Percentiles rank a stretch among this genome's conserved stretches.
Evolutionary conservation across 768 basidiomycete genomes (phyloP).

Genomic region (Suillus subluteus): DNA sequence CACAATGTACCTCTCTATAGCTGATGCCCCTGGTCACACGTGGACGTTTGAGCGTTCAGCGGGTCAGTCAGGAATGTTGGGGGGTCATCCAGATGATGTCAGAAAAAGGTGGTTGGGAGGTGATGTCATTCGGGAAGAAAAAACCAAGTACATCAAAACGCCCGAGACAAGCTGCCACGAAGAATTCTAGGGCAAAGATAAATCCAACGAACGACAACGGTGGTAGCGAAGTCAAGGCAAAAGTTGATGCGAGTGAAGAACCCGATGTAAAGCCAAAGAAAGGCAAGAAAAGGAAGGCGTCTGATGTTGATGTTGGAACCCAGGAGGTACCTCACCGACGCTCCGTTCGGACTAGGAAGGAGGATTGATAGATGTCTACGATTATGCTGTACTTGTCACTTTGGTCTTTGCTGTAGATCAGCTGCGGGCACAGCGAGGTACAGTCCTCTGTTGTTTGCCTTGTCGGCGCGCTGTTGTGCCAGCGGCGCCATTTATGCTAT

Average conservation of each 20-base stretch:
- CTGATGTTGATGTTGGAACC: conserved; percentile 8
- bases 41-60: conserved; percentile 88
- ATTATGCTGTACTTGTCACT: not conserved
- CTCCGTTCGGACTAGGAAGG: conserved; percentile 24
- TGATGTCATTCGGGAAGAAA: conserved; percentile 44
- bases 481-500: not conserved
- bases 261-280: conserved; percentile 8
- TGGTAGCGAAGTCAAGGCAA: not conserved
- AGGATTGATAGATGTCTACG: not conserved
- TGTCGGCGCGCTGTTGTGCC: not conserved
- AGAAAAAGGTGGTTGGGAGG: conserved; percentile 79
- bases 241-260: conserved; percentile 12
- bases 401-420: too few species aligned
- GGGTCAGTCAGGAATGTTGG: conserved; percentile 70
- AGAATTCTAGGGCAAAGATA: conserved; percentile 9
- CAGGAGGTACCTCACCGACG: conserved; percentile 23
- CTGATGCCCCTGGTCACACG: conserved; percentile 80
- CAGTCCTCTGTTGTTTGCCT: not conserved
- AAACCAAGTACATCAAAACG: conserved; percentile 21
- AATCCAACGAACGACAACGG: not conserved
- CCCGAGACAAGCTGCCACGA: conserved; percentile 3
- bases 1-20: conserved; percentile 38
- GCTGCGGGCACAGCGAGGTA: not conserved
- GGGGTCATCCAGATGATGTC: conserved; percentile 62
- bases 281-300: conserved; percentile 30